Percentiles rank a stretch among this genome's conserved stretches.
Evolutionary conservation across 352 stramenopile species (phyloP).

Genomic region (Phytophthora europaea): DNA sequence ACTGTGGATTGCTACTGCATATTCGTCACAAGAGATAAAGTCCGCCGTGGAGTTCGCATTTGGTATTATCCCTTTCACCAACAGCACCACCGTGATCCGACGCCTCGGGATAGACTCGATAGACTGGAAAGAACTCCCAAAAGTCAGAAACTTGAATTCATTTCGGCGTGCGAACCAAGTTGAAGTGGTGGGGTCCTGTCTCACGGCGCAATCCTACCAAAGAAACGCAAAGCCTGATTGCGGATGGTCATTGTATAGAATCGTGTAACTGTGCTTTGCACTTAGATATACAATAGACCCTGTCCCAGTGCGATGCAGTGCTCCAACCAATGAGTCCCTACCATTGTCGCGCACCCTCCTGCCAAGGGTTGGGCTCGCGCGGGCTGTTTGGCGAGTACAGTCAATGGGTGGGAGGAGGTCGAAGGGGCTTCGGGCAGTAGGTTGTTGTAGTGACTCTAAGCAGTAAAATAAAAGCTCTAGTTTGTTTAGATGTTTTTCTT

Average conservation of each 20-base stretch:
- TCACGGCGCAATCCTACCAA: constrained; percentile 1
- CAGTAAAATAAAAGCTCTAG: too few species aligned
- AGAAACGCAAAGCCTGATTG: not conserved
- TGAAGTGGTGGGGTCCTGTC: not conserved
- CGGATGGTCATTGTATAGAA: not conserved
- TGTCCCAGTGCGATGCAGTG: too few species aligned
- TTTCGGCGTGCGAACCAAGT: not conserved
- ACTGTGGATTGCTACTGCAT: not conserved
- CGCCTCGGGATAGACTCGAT: not conserved
- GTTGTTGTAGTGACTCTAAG: too few species aligned
- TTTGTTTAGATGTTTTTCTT: too few species aligned
- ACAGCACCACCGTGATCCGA: not conserved
- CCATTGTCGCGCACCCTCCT: too few species aligned
- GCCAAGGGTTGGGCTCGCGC: too few species aligned
- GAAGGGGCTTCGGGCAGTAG: too few species aligned
- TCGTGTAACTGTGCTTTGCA: not conserved
- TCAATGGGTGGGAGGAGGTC: too few species aligned
- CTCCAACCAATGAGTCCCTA: too few species aligned
- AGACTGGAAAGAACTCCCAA: not conserved
- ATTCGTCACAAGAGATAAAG: not conserved
- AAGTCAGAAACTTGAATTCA: not conserved
- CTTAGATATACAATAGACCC: too few species aligned
- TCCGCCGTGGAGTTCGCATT: too few species aligned
- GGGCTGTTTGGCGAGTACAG: too few species aligned
- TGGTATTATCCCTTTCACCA: not conserved